Evolutionary conservation across 192 early-diverging fungal genomes (phyloP), one percentile per base, ranked within the genome.

Genomic region (Chytriomyces confervae): DNA sequence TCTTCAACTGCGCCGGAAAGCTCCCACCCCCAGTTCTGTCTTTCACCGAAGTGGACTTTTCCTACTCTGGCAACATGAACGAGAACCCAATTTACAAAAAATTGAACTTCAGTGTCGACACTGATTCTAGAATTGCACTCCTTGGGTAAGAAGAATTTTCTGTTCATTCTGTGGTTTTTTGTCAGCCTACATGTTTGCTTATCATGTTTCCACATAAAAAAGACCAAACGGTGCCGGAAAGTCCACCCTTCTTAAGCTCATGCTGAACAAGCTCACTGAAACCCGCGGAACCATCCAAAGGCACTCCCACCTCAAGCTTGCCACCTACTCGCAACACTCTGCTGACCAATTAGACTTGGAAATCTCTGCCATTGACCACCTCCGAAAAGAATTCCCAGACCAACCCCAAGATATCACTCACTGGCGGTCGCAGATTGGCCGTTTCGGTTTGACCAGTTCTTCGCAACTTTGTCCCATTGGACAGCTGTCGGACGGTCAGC

Each of bases 101-200:
- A 82, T 88, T 99, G 63, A 94, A 99, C 70, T 91, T 95, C 46
- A 95, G 94, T 78, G 92, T 95, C 23, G 97, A 99, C 84, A 97
- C 97, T 91, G 97, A 99, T 86, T 98, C 97, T 50, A 92, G 97
- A 78, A 93, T 99, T 80, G 97, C 97, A 16, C 91, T 99, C 66
- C 96, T 99, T 70, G 97, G 97, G 53, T 57, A 20, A 57, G 53
- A 77, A 95, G 95, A 65, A n/a, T 57, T 20, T 57, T 20, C 53
- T 57, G 16, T n/a, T 13, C 20, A n/a, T n/a, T 57, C 53, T 13
- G 24, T 0, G 0, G 24, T 27, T 27, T 27, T 27, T 27, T 27
- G 24, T 27, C 0, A 27, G 24, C 24, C 24, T 27, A 95, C 95
- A 85, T 93, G 94, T 86, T 27, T 90, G 87, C 20, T 92, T 92